Evolutionary conservation across 2,329 filamentous ascomycete genomes (phyloP), one percentile per base, ranked within the genome.

Genomic region (Podosphaera leucotricha): DNA sequence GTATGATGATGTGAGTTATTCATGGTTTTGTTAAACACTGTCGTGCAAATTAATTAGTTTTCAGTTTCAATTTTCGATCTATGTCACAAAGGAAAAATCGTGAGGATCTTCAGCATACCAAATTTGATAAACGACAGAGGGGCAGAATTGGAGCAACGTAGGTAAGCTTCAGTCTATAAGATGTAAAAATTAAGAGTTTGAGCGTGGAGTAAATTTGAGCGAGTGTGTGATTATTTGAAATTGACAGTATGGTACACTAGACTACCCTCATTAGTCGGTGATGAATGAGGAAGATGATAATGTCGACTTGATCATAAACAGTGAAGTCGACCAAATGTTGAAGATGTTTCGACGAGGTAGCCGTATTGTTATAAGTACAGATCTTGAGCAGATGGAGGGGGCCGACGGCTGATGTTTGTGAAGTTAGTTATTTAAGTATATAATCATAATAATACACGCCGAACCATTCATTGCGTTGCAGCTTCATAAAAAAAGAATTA

Each of bases 1-100:
- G 15, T 46, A 35, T 57, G 56, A 40, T 47, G 37, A 46, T 56
- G 56, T 47, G 54, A 51, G 22, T 53, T 53, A 47, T 59, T 57
- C 57, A 59, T 59, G 26, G 41, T 47, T 47, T 33, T 13, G 28
- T 13, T 33, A 11, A 13, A n/a, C 6, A 7, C 28, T 33, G 13
- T 11, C 11, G 13, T n/a, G 6, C 1, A 33, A 33, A 11, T 4
- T 33, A 4, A 33, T 33, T 33, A 33, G 28, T 33, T n/a, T 33
- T 33, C 22, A 24, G 4, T 8, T 24, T 8, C 8, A 4, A 8
- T 4, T 5, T 24, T 24, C 22, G n/a, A n/a, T n/a, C n/a, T n/a
- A n/a, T n/a, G n/a, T n/a, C n/a, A n/a, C n/a, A n/a, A n/a, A n/a
- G n/a, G n/a, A n/a, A 11, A 6, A 6, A 11, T 11, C 11, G 6